A percentile compares a stretch with the other conserved stretches of the same genome.
These are phyloP conservation scores for Acer saccharum DNA, from an alignment of 345 rosid genomes.

Conservation along the genomic window DNA sequence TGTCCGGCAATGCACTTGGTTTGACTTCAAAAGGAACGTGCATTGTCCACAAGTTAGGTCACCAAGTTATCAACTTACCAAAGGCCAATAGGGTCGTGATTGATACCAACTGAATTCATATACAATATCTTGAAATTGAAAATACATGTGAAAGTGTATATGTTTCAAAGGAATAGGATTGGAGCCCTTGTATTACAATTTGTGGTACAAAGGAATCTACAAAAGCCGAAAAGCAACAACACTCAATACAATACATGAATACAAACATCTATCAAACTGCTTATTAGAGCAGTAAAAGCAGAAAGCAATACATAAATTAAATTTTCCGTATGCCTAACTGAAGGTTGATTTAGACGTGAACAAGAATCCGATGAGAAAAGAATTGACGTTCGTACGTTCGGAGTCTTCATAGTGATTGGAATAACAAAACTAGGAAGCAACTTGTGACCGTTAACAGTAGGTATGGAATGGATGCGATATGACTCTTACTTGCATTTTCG, in stretches of 20 bases:
- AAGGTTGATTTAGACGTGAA: neutral
- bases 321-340: constrained; percentile 3
- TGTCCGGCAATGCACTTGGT: neutral
- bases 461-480: neutral
- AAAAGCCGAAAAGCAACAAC: neutral
- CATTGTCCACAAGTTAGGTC: neutral
- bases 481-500: constrained; percentile 23
- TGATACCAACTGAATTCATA: neutral
- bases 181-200: neutral
- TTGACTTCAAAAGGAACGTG: neutral
- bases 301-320: neutral
- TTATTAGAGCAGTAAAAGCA: neutral
- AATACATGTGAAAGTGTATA: neutral
- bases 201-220: neutral
- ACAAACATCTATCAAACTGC: neutral
- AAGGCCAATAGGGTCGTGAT: neutral
- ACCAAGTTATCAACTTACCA: neutral
- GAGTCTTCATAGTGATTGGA: constrained; percentile 29
- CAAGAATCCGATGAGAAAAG: neutral
- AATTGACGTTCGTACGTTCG: neutral
- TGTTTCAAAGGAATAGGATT: neutral
- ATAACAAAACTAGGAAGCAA: constrained; percentile 26
- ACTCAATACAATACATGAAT: neutral
- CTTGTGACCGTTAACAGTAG: constrained; percentile 20
- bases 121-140: neutral